A percentile compares a stretch with the other conserved stretches of the same genome.
Evolutionary conservation across 176 grass and related monocot genomes (phyloP).

Genomic region (Oryza glumipatula): DNA sequence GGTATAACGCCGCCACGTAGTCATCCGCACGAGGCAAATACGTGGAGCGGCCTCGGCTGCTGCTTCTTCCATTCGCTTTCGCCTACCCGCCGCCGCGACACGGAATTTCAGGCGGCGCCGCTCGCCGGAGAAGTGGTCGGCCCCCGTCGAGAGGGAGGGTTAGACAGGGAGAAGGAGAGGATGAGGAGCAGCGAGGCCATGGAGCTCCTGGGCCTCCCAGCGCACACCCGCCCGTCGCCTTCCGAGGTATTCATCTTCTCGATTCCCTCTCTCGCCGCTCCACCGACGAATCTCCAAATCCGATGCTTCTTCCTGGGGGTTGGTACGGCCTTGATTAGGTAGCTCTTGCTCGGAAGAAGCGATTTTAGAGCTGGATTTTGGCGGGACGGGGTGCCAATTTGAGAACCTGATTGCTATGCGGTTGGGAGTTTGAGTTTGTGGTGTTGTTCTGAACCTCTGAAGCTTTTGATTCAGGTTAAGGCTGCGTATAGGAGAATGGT

Average conservation of each 20-base stretch:
- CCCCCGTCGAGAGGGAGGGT: neutral
- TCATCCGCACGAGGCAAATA: neutral
- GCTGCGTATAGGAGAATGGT: conserved; percentile 80
- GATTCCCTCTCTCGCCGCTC: neutral
- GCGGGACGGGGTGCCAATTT: neutral
- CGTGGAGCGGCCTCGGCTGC: conserved; percentile 20
- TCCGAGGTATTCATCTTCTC: conserved; percentile 50
- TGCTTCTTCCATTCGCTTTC: conserved; percentile 25
- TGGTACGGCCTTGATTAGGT: neutral
- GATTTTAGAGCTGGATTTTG: neutral
- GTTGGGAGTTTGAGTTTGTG: neutral
- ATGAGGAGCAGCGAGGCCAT: conserved; percentile 72
- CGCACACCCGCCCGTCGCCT: conserved; percentile 54
- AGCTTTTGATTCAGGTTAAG: conserved; percentile 59
- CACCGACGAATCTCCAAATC: neutral
- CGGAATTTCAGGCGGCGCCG: neutral
- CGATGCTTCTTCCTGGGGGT: neutral
- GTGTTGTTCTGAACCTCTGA: neutral
- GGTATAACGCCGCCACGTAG: neutral
- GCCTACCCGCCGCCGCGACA: conserved; percentile 10
- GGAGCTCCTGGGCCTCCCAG: conserved; percentile 69
- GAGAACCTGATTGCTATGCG: neutral
- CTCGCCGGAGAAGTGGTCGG: neutral
- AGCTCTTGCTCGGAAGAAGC: neutral
- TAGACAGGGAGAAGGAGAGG: neutral